Percentiles rank a stretch among this genome's conserved stretches.
phyloP scores from a whole-genome alignment of 768 basidiomycete genomes.

The Leccinum aurantiacum region DNA sequence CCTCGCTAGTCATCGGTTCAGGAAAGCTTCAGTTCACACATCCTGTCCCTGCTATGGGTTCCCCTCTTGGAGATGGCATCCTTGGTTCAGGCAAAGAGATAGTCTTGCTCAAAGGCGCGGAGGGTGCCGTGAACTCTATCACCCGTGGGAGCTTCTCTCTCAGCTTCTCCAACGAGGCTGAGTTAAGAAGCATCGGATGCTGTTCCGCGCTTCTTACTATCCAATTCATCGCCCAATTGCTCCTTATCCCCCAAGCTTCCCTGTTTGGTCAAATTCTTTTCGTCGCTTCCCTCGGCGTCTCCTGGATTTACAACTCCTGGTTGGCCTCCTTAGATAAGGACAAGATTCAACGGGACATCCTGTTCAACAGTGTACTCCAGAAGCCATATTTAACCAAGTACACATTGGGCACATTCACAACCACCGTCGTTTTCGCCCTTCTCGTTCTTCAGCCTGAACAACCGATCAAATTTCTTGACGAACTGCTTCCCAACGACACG shows the following conservation, averaged over 20 bases:
- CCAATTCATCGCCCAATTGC: conserved; percentile 1
- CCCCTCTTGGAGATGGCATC: conserved; percentile 32
- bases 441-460: conserved; percentile 13
- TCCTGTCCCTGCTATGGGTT: conserved; percentile 25
- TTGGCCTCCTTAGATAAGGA: conserved; percentile 34
- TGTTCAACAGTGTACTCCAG: conserved; percentile 13
- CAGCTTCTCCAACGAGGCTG: conserved; percentile 14
- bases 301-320: conserved; percentile 2
- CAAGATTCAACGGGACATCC: conserved; percentile 13
- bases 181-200: neutral
- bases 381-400: conserved; percentile 18
- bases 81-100: conserved; percentile 24
- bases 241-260: conserved; percentile 1
- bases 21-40: conserved; percentile 30
- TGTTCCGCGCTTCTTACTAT: neutral
- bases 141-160: conserved; percentile 35
- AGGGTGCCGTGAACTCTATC: conserved; percentile 32
- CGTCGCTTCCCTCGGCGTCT: neutral
- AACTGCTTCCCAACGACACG: conserved; percentile 22
- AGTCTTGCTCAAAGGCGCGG: conserved; percentile 30
- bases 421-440: conserved; percentile 17
- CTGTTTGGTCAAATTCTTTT: neutral
- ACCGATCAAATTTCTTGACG: conserved; percentile 11
- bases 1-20: conserved; percentile 25
- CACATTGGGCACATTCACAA: conserved; percentile 16